phyloP scores from a whole-genome alignment of 352 stramenopile species.

The Globisporangium alternatum region DNA sequence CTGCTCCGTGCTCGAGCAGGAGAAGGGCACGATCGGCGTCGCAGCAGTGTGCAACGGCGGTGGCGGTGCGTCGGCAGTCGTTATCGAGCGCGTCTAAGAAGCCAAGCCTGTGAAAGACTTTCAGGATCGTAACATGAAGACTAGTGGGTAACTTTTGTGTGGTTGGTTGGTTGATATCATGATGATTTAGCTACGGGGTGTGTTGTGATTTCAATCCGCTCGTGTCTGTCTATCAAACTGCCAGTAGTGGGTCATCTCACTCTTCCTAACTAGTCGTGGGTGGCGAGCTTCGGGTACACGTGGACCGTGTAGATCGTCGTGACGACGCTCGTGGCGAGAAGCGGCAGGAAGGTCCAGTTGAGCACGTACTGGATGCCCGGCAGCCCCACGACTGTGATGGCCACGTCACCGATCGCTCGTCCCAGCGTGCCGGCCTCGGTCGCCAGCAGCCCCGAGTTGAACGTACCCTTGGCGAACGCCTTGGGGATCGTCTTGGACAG shows the following conservation, averaged over 20 bases:
- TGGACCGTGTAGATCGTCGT: constrained; percentile 71
- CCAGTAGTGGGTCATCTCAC: background rate
- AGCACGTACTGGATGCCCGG: constrained; percentile 82
- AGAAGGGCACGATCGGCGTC: constrained; percentile 87
- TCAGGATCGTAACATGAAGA: no score
- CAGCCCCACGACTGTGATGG: constrained; percentile 81
- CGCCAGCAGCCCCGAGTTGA: constrained; percentile 94
- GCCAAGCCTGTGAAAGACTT: background rate
- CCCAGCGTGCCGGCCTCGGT: constrained; percentile 91
- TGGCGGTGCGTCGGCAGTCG: constrained; percentile 92
- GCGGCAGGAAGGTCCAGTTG: constrained; percentile 78
- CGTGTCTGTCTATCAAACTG: constrained; percentile 1
- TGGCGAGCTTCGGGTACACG: constrained; percentile 66
- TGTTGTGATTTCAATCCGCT: background rate
- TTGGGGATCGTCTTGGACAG: constrained; percentile 94
- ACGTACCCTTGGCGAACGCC: constrained; percentile 90
- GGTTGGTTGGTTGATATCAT: no score
- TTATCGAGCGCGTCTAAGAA: constrained; percentile 82
- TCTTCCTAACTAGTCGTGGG: constrained; percentile 34
- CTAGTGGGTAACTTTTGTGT: no score
- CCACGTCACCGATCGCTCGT: constrained; percentile 80
- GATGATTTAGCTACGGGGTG: no score
- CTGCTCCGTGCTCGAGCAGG: constrained; percentile 89
- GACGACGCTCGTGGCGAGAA: constrained; percentile 50
- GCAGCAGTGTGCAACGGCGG: constrained; percentile 97